Percentiles rank a stretch among this genome's conserved stretches.
Evolutionary conservation across 2,329 filamentous ascomycete species (phyloP).

Genomic region (Hymenoscyphus scutula): DNA sequence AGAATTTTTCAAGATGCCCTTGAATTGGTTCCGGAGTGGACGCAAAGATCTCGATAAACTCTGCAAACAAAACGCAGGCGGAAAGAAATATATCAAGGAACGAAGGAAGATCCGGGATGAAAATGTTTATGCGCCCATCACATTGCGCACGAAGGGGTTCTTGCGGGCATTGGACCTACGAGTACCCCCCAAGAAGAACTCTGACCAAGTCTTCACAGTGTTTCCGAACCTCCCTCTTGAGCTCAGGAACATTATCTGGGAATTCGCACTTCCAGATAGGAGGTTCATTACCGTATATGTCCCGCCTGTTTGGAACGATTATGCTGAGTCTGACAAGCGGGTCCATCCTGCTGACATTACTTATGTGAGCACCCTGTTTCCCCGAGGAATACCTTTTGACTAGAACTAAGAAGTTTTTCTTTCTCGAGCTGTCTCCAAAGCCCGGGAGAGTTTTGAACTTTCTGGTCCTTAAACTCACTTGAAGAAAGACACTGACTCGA

Average conservation of each 20-base stretch:
- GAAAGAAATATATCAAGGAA: neutral
- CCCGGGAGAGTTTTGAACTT: too few species aligned
- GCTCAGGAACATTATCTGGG: neutral
- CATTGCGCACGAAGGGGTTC: neutral
- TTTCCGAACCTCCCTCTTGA: neutral
- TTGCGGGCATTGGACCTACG: too few species aligned
- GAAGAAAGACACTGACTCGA: too few species aligned
- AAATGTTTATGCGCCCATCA: neutral
- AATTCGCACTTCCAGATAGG: neutral
- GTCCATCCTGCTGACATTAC: neutral
- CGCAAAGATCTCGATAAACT: neutral
- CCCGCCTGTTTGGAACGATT: neutral
- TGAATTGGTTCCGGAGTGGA: neutral
- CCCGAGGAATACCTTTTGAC: too few species aligned
- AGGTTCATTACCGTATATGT: neutral
- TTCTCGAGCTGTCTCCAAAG: too few species aligned
- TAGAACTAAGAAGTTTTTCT: too few species aligned
- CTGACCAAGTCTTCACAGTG: neutral
- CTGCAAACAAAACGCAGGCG: neutral
- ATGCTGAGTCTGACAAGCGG: neutral
- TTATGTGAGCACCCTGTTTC: too few species aligned
- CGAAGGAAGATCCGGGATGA: neutral
- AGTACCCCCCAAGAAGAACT: neutral
- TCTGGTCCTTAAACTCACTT: too few species aligned
- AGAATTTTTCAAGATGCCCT: neutral